Base-by-base conservation (phyloP, 257 asterid species). In the Solanum corneliomulleri region DNA sequence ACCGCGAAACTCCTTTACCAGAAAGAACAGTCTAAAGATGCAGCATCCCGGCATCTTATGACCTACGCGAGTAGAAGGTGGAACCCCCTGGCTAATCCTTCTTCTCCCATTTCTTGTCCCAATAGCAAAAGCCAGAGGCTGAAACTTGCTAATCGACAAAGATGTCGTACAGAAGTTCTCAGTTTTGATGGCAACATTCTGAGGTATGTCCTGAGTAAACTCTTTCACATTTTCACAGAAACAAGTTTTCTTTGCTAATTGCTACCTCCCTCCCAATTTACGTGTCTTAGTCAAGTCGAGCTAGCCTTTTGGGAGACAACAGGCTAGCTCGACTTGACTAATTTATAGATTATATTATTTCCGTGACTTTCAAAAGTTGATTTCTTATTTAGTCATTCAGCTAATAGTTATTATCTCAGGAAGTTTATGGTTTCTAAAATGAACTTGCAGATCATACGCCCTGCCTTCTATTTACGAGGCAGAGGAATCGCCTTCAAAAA, bases 21-120 rank as follows among this genome's bases (percentile, higher is more conserved):
- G 92, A 96, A 91, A 93, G 99, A 96, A 92, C 96, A 92, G 81
- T 86, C 91, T 21, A 95, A 93, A 91, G 91, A 86, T 72, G 86
- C 92, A 88, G 86, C 93, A 88, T 88, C 98, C 74, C 89, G 94
- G 68, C 91, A 91, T 49, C 94, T 94, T 41, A 93, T 95, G 95
- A 95, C 92, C 90, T 97, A 97, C 94, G 99, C 99, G 27, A 97
- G 99, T 89, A 97, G 99, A 88, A 93, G 93, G 90, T 97, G 99
- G 99, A 97, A 96, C 85, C 99, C 99, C 15, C 93, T 91, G 56
- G 92, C 91, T 29, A 98, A 93, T 91, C 99, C 99, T 89, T 96
- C 99, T 86, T 97, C 99, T 89, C 99, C 99, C 78, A 97, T 97
- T 68, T 93, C 99, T 74, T 97, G 98, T 87, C 96, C 93, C 91